Base-by-base conservation (phyloP, 768 basidiomycete species). In the Gloeostereum incarnatum region DNA sequence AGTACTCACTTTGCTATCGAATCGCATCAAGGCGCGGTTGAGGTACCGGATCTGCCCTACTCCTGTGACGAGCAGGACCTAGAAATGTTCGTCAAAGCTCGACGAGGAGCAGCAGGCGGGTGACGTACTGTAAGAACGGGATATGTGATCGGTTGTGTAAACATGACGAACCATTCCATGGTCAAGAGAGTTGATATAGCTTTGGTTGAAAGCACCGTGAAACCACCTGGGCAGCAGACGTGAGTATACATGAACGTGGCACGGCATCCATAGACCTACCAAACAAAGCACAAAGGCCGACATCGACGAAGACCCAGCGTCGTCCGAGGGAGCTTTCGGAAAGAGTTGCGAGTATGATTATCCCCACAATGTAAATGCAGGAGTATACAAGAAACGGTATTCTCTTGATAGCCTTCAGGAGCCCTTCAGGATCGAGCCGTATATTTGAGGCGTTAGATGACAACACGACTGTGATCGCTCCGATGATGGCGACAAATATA, bases 161-260 rank as follows among this genome's bases (percentile, higher is more conserved):
- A 85, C 45, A 90, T 78, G 10, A 75, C 67, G 18, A 85, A 60
- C 70, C 87, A 85, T 53, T 84, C 66, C 46, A 77, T 64, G 20
- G 88, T 88, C 33, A 98, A 61, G 16, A 99, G 65, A 0, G 83
- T 88, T 10, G 91, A 92, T 30, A 94, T 57, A 0, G 87, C 94
- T 53, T 99, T 98, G 6, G 94, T 97, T 1, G 87, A 77, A 2
- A 99, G 66, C 0, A 98, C 94, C 3, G 93, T 94, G 57, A 91
- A 97, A 3, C 87, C 90, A n/a, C 88, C 87, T 87, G 36, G 17
- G 17, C 36, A 24, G 25, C 13, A 25, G n/a, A 21, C 23, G 29
- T 45, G 9, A 45, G 24, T 11, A 14, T 20, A 32, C 27, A 4
- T 31, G 23, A 38, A 13, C 6, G 43, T 4, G 23, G 13, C 17